These are phyloP conservation scores for Thielaviopsis euricoi DNA, from an alignment of 2,329 filamentous ascomycete species.

Conservation along the genomic window DNA sequence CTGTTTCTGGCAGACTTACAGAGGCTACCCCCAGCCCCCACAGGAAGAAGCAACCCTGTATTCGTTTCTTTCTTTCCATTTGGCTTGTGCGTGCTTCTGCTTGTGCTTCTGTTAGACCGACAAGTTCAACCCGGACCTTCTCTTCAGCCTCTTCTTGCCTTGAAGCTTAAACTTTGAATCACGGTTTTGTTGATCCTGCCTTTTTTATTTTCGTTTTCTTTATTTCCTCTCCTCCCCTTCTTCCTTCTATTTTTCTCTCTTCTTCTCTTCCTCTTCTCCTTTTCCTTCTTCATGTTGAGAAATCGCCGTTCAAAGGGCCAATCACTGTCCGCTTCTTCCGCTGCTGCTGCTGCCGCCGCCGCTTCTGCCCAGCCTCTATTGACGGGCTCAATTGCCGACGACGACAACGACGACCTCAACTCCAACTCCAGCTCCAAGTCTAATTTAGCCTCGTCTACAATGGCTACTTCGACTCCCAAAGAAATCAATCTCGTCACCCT, in stretches of 20 bases:
- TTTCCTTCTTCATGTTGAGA: slow-evolving; percentile 8
- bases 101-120: too few relatives aligned
- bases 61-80: too few relatives aligned
- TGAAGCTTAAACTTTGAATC: neutral
- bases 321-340: slow-evolving; percentile 1
- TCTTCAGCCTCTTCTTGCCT: neutral
- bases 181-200: neutral
- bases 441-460: slow-evolving; percentile 11
- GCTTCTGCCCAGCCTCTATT: neutral
- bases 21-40: too few relatives aligned
- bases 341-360: neutral
- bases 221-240: too few relatives aligned
- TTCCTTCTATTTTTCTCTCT: neutral
- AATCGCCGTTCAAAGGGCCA: slow-evolving; percentile 9
- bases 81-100: too few relatives aligned
- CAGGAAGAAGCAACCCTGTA: too few relatives aligned
- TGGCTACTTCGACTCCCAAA: neutral
- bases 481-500: slow-evolving; percentile 69
- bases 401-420: neutral
- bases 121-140: neutral
- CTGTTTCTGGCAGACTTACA: too few relatives aligned
- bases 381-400: neutral
- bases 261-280: neutral
- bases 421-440: slow-evolving; percentile 22
- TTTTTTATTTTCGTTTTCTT: neutral